These are phyloP conservation scores for Leccinum uliginosum DNA, from an alignment of 768 basidiomycete species.

Conservation along the genomic window DNA sequence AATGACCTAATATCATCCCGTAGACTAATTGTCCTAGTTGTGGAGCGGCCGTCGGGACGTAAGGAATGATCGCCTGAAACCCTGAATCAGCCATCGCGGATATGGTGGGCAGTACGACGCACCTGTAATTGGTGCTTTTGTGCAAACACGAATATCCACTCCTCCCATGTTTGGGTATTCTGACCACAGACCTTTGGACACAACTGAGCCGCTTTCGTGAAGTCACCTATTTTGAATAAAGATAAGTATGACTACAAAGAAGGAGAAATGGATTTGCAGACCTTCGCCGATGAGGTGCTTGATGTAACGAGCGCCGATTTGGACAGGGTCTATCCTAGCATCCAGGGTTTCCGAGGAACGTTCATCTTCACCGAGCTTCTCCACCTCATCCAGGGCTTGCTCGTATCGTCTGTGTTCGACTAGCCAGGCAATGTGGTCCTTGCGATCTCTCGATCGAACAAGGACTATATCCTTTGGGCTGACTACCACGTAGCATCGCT, in stretches of 20 bases:
- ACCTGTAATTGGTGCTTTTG: conserved; percentile 78
- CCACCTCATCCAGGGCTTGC: conserved; percentile 81
- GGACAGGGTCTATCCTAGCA: conserved; percentile 47
- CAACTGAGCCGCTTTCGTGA: conserved; percentile 72
- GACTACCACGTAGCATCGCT: conserved; percentile 72
- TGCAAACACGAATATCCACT: conserved; percentile 90
- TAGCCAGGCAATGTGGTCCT: conserved; percentile 90
- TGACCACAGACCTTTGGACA: conserved; percentile 83
- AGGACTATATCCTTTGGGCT: conserved; percentile 85
- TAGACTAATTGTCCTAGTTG: conserved; percentile 82
- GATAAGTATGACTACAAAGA: not conserved
- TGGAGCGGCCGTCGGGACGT: conserved; percentile 79
- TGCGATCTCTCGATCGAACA: conserved; percentile 81
- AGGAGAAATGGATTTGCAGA: conserved; percentile 27
- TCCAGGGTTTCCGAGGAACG: conserved; percentile 30
- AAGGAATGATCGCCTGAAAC: conserved; percentile 78
- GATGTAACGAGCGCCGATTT: conserved; percentile 85
- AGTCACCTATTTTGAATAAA: conserved; percentile 44
- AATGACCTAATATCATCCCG: conserved; percentile 90
- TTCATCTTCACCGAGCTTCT: conserved; percentile 45
- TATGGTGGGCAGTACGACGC: conserved; percentile 14
- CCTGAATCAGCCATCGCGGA: not conserved
- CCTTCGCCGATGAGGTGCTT: conserved; percentile 81
- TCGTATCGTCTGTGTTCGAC: conserved; percentile 83
- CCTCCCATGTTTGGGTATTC: conserved; percentile 85